Conservation (phyloP, 495 filamentous ascomycete species). For the Hamigera avellanea region DNA sequence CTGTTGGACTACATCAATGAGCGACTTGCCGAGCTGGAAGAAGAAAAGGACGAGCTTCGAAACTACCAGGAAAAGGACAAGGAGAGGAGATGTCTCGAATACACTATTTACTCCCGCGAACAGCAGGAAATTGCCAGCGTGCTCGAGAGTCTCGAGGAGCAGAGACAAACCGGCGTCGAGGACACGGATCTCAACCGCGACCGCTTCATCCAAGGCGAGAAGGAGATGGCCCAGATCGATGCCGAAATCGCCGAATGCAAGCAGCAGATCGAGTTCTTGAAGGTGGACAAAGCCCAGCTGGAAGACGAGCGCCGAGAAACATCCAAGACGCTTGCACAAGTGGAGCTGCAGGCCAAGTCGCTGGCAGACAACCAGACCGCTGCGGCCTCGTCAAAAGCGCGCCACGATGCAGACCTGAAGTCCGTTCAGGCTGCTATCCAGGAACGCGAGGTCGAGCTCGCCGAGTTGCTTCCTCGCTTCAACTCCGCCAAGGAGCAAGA, state of each 20-base stretch:
- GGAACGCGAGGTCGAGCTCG: conserved; percentile 63
- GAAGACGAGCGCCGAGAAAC: conserved; percentile 82
- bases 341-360: conserved; percentile 73
- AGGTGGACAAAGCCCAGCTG: conserved; percentile 75
- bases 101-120: conserved; percentile 84
- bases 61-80: conserved; percentile 91
- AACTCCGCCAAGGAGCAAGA: conserved; percentile 64
- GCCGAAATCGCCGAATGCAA: conserved; percentile 65
- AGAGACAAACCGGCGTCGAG: conserved; percentile 67
- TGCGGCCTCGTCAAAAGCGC: conserved; percentile 55
- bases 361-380: conserved; percentile 69
- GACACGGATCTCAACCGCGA: conserved; percentile 72
- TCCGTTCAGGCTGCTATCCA: conserved; percentile 65
- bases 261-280: conserved; percentile 73
- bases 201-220: conserved; percentile 66
- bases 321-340: conserved; percentile 64
- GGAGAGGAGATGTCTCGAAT: conserved; percentile 85
- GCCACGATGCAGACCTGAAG: conserved; percentile 62
- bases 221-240: conserved; percentile 66
- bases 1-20: conserved; percentile 82
- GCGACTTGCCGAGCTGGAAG: conserved; percentile 78
- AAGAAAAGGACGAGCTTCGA: conserved; percentile 90
- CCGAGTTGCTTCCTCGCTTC: conserved; percentile 61
- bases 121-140: conserved; percentile 65
- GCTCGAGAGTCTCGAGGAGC: conserved; percentile 73